phyloP scores from a whole-genome alignment of 495 filamentous ascomycete genomes.

The Cryomyces antarcticus region DNA sequence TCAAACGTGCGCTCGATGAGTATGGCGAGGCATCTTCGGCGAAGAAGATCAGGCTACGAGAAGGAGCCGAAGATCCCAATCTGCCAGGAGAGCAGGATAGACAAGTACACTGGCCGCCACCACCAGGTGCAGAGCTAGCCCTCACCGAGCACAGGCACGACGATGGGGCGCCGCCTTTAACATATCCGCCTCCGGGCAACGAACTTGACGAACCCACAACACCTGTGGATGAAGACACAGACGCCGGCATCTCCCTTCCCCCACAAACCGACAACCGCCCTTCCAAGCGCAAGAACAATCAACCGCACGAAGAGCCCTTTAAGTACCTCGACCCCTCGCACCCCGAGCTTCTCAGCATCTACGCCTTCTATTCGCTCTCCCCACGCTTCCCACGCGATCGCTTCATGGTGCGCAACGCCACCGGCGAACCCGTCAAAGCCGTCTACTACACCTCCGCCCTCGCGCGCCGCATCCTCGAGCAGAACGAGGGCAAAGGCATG shows the following conservation, averaged over 20 bases:
- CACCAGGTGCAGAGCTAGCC: constrained; percentile 22
- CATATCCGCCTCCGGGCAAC: not conserved
- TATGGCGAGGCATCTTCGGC: constrained; percentile 14
- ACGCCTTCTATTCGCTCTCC: constrained; percentile 63
- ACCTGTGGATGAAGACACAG: constrained; percentile 6
- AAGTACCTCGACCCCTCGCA: constrained; percentile 62
- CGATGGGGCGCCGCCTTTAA: constrained; percentile 6
- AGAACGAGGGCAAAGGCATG: constrained; percentile 74
- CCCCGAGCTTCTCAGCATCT: constrained; percentile 51
- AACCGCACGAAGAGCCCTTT: constrained; percentile 67
- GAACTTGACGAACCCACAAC: not conserved
- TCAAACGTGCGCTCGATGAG: constrained; percentile 15
- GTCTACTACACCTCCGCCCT: constrained; percentile 91
- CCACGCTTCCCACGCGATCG: constrained; percentile 67
- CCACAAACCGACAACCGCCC: constrained; percentile 4
- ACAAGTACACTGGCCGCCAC: constrained; percentile 7
- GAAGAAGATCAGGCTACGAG: constrained; percentile 24
- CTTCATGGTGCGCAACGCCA: constrained; percentile 87
- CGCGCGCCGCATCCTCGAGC: constrained; percentile 55
- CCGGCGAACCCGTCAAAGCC: constrained; percentile 60
- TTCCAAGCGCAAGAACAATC: constrained; percentile 17
- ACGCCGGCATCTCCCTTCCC: constrained; percentile 2
- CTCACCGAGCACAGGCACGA: constrained; percentile 14
- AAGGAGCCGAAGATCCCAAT: constrained; percentile 13
- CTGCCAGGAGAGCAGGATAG: constrained; percentile 14